These are phyloP conservation scores for Suhomyces maxii DNA, from an alignment of 1,139 yeast species.

Conservation along the genomic window DNA sequence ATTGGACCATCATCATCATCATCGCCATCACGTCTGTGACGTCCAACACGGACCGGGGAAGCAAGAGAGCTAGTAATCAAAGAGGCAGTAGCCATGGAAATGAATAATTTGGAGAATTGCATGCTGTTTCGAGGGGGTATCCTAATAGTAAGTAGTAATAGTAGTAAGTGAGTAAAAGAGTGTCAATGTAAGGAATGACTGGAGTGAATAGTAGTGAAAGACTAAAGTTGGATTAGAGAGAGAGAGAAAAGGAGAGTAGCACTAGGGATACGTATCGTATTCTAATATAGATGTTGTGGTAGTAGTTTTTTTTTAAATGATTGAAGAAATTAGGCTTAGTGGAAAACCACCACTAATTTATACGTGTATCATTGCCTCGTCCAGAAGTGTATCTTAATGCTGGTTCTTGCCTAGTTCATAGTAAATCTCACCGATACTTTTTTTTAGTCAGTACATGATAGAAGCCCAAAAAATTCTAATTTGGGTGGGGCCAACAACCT, in stretches of 20 bases:
- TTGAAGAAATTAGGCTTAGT: neutral
- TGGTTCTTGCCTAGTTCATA: neutral
- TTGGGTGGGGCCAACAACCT: neutral
- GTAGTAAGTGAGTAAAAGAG: slow-evolving; percentile 6
- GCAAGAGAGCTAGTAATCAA: slow-evolving; percentile 27
- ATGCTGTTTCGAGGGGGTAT: slow-evolving; percentile 18
- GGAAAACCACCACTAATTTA: neutral
- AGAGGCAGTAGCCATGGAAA: slow-evolving; percentile 23
- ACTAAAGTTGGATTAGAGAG: slow-evolving; percentile 13
- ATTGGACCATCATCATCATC: slow-evolving; percentile 32
- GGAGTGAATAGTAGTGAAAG: slow-evolving; percentile 17
- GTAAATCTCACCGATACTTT: neutral
- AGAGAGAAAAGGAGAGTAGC: slow-evolving; percentile 9
- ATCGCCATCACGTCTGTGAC: slow-evolving; percentile 13
- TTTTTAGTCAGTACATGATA: neutral
- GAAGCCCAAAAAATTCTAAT: neutral
- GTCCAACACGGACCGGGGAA: slow-evolving; percentile 24
- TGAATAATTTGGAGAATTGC: slow-evolving; percentile 34
- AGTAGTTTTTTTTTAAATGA: neutral
- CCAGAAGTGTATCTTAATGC: neutral
- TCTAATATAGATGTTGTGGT: slow-evolving; percentile 1
- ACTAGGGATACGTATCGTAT: slow-evolving; percentile 12
- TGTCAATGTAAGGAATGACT: slow-evolving; percentile 16
- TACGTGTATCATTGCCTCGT: neutral
- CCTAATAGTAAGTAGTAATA: slow-evolving; percentile 1